Base-by-base conservation (phyloP, 495 filamentous ascomycete species). In the Penicillium soppii region DNA sequence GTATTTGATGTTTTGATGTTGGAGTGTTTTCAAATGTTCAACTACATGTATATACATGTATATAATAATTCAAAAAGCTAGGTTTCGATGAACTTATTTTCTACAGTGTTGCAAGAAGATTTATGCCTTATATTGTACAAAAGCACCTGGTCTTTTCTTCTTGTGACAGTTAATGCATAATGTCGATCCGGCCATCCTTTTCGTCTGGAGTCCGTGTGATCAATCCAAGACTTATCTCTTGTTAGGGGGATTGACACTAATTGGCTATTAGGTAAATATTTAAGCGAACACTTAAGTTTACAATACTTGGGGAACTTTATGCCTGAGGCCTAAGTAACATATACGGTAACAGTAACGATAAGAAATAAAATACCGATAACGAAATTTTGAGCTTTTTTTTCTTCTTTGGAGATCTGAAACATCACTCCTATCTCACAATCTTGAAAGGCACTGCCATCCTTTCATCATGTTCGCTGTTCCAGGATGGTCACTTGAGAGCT, bases 391-490 rank as follows among this genome's bases (percentile, higher is more conserved):
- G 26, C 23, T 20, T 35, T 13, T 42, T 39, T 50, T 43, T 30
- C 8, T 43, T 27, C 36, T 51, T 20, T n/a, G 4, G 20, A 23
- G 25, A 22, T 13, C n/a, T 17, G 23, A 20, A 38, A 21, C 43
- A 12, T 45, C 20, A 5, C 6, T 30, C 32, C 22, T 7, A 12
- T 50, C 15, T 33, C 16, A 17, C 26, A 33, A 10, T 13, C 26
- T 32, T 21, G 12, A 12, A 29, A 32, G 33, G 41, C 17, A 27
- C 26, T 32, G 16, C 32, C 36, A 32, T 17, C 19, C n/a, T 29
- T 19, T 47, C 53, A 71, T 30, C 54, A 97, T 98, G 94, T 98
- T 98, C 66, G 83, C 91, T 4, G 92, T 97, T 45, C 88, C 88
- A 55, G 94, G 92, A 53, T 95, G 91, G 89, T 87, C 88, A 17